Base-by-base conservation (phyloP, 495 filamentous ascomycete genomes). In the Annulohypoxylon moriforme region DNA sequence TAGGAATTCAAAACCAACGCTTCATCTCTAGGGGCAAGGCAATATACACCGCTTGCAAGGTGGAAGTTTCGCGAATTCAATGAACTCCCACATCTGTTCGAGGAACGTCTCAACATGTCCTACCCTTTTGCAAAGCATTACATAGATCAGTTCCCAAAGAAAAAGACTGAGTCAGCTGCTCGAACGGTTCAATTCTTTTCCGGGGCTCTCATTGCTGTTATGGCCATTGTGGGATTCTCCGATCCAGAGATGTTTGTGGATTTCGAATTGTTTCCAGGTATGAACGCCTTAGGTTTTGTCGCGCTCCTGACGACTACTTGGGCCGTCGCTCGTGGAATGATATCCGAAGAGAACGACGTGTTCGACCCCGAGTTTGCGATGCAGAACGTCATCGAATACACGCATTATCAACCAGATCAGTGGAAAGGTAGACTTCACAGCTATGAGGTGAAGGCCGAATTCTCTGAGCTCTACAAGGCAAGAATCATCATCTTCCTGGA, bases 41-140 rank as follows among this genome's bases (percentile, higher is more conserved):
- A 92, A 72, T 99, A 97, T 73, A 98, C 94, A 1, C 93, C 94
- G 1, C 86, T 97, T 53, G 96, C 96, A 1, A 92, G 96, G 77
- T 98, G 96, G 96, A 98, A 97, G 74, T 98, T 98, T 67, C 91
- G 96, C 55, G 95, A 98, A 78, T 98, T 98, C 85, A 99, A 99
- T 73, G 96, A 99, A 78, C 87, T 99, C 0, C 90, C 89, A 69
- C 96, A 98, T 81, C 83, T 98, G 1, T 99, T 97, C 74, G 87
- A 93, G 68, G 91, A 93, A 63, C 89, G 96, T 11, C 85, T 92
- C 60, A 93, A 97, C 72, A 96, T 98, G 92, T 97, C 96, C 5
- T 93, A 94, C 73, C 95, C 95, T 0, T 97, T 91, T 75, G 96
- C 96, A 1, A 92, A 90, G 52, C 90, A 92, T 38, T 99, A 99